Evolutionary conservation across 1,284 basidiomycete species (phyloP).

Genomic region (Moesziomyces sp.): DNA sequence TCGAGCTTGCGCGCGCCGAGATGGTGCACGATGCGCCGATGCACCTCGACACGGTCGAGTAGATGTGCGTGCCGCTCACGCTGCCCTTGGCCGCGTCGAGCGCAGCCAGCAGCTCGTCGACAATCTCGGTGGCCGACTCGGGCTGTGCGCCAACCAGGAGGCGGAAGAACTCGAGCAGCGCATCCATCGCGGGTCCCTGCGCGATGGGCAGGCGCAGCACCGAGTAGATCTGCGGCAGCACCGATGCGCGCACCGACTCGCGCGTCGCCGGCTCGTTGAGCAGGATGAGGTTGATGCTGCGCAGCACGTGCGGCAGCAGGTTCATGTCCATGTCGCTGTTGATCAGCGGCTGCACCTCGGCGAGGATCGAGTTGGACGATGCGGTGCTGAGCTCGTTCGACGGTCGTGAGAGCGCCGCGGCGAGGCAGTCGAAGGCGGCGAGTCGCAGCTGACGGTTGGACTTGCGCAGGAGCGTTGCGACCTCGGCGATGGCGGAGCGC

Average conservation of each 20-base stretch:
- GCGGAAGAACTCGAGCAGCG: conserved; percentile 81
- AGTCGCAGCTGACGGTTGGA: conserved; percentile 82
- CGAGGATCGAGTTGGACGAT: conserved; percentile 42
- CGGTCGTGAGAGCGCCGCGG: conserved; percentile 78
- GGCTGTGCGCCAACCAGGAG: conserved; percentile 83
- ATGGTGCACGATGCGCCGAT: conserved; percentile 54
- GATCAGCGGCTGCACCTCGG: conserved; percentile 55
- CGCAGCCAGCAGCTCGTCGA: conserved; percentile 35
- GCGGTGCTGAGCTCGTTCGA: conserved; percentile 29
- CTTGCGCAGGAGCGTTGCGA: conserved; percentile 80
- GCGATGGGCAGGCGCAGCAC: conserved; percentile 82
- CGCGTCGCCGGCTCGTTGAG: conserved; percentile 27
- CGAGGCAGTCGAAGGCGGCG: conserved; percentile 82
- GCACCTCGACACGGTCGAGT: conserved; percentile 55
- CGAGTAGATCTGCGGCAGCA: conserved; percentile 77
- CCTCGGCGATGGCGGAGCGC: conserved; percentile 78
- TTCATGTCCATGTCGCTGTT: conserved; percentile 55
- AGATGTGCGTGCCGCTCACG: conserved; percentile 38
- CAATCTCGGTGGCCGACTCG: conserved; percentile 19
- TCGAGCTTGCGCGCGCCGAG: conserved; percentile 23
- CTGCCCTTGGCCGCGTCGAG: conserved; percentile 32
- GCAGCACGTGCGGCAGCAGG: conserved; percentile 50
- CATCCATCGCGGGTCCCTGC: conserved; percentile 79
- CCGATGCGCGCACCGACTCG: conserved; percentile 38
- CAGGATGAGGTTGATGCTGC: conserved; percentile 47